Percentiles rank a stretch among this genome's conserved stretches.
Conservation (phyloP, 2,329 filamentous ascomycete genomes). For the Cladosporium phlei region DNA sequence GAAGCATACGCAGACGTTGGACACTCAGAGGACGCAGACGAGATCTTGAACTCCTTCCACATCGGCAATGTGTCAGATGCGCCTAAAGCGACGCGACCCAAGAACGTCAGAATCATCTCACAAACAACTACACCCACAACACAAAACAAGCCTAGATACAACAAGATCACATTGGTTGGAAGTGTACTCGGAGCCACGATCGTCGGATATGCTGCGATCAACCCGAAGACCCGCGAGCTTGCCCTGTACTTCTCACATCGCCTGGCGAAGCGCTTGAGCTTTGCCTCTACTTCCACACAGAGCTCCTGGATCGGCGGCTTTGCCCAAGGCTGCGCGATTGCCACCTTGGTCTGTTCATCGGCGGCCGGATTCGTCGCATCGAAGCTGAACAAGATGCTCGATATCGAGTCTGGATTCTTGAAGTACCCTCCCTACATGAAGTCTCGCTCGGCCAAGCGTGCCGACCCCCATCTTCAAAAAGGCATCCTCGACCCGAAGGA, state of each 20-base stretch:
- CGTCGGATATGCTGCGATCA: slow-evolving; percentile 1
- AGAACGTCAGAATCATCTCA: slow-evolving; percentile 9
- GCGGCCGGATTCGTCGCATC: slow-evolving; percentile 14
- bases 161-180: slow-evolving; percentile 50
- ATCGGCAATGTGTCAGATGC: slow-evolving; percentile 34
- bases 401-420: slow-evolving; percentile 15
- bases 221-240: slow-evolving; percentile 4
- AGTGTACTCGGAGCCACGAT: slow-evolving; percentile 6
- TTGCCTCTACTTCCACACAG: not conserved
- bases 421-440: slow-evolving; percentile 34
- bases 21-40: slow-evolving; percentile 44
- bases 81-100: not conserved
- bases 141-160: slow-evolving; percentile 54
- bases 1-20: slow-evolving; percentile 86
- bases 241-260: slow-evolving; percentile 4
- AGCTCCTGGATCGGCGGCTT: slow-evolving; percentile 25
- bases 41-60: slow-evolving; percentile 36
- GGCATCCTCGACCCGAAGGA: slow-evolving; percentile 50
- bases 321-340: slow-evolving; percentile 37
- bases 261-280: not conserved
- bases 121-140: not conserved
- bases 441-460: slow-evolving; percentile 25
- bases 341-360: slow-evolving; percentile 22
- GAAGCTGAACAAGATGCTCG: slow-evolving; percentile 17
- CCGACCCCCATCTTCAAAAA: slow-evolving; percentile 24